A percentile compares a stretch with the other conserved stretches of the same genome.
Conservation (phyloP, 2,329 filamentous ascomycete genomes). For the Colletotrichum agaves region DNA sequence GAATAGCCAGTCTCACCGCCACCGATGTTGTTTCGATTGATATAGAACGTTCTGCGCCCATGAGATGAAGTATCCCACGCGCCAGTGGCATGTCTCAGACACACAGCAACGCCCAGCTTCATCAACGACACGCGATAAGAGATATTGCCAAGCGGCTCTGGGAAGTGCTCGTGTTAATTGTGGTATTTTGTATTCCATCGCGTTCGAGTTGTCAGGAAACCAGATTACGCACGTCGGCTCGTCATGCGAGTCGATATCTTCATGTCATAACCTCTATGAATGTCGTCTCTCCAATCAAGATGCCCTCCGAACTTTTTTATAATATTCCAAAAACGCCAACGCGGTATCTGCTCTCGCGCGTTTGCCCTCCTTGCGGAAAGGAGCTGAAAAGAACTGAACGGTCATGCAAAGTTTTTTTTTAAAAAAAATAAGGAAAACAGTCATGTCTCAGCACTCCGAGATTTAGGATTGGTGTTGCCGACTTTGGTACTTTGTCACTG, state of each 20-base stretch:
- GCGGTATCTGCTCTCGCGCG: conserved; percentile 14
- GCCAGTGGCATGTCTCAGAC: conserved; percentile 6
- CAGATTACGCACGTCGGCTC: neutral
- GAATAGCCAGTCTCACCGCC: no score
- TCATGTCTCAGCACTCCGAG: neutral
- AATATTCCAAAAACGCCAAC: conserved; percentile 29
- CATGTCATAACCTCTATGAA: conserved; percentile 22
- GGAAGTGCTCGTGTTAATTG: neutral
- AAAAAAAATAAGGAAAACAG: neutral
- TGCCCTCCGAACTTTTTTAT: conserved; percentile 27
- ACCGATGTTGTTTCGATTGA: no score
- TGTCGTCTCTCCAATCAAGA: conserved; percentile 23
- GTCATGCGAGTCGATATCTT: neutral
- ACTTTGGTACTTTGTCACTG: neutral
- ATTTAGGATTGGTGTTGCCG: neutral
- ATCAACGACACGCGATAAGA: no score
- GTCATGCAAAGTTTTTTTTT: neutral
- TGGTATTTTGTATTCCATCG: neutral
- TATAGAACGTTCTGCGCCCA: no score
- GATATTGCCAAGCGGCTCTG: neutral
- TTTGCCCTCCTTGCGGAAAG: conserved; percentile 13
- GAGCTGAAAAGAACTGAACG: conserved; percentile 7
- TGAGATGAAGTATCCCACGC: neutral
- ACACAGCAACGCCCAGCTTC: neutral
- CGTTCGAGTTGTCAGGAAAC: conserved; percentile 13